Evolutionary conservation across 2,329 filamentous ascomycete species (phyloP), one percentile per base, ranked within the genome.

Genomic region (Huntiella savannae): DNA sequence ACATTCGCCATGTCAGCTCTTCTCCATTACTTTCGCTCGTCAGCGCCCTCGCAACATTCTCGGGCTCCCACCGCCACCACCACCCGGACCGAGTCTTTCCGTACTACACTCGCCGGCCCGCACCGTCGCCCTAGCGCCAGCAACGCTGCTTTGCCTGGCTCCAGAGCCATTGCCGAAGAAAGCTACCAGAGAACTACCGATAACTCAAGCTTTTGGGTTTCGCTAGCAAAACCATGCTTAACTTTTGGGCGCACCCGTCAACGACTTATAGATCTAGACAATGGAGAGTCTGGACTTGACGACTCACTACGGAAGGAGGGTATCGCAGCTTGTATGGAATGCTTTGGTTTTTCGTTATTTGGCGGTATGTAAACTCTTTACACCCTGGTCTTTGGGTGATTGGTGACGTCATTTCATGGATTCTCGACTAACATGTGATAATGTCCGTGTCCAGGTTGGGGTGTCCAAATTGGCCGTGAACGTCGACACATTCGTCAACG

Each of bases 341-440:
- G 35, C 36, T 40, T 48, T 36, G 48, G 44, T 5, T 13, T 38
- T 32, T 40, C 42, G 36, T 33, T 49, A 36, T 47, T 47, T 43
- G 43, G 13, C 4, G 19, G 34, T 47, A 33, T 22, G 43, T 47
- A n/a, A 17, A 32, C 15, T 33, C 33, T 33, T 36, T 28, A 33
- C 12, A 17, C 34, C 28, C 34, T 39, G n/a, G 12, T 17, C 37
- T 7, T 8, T 7, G 22, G 7, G 22, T 28, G 22, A 10, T 28
- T 28, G 22, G 35, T 46, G 46, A 48, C 49, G 41, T 46, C 46
- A 46, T 47, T 17, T 22, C n/a, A 41, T 36, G 11, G 12, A 41
- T 43, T n/a, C 17, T 3, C 38, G n/a, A 17, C 44, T 49, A 46
- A 49, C 48, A 49, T 49, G 44, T 49, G 48, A 49, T 43, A 49